These are phyloP conservation scores for Castanea mollissima DNA, from an alignment of 306 rosid species.

Conservation along the genomic window DNA sequence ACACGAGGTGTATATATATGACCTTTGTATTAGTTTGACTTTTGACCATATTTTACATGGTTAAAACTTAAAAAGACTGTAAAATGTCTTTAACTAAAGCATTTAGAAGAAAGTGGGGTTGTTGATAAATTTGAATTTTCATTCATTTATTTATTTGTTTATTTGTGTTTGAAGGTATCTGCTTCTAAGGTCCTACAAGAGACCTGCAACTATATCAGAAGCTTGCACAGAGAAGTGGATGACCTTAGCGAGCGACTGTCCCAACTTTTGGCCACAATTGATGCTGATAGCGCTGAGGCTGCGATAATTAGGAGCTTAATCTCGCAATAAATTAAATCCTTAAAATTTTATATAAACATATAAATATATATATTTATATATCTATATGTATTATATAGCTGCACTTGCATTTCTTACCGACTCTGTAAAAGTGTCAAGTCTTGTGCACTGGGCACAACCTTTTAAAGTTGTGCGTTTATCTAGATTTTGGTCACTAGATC, in stretches of 20 bases:
- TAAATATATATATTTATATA: neutral
- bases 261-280: conserved; percentile 85
- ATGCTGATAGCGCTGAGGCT: conserved; percentile 91
- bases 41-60: too few relatives aligned
- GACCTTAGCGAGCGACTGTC: conserved; percentile 86
- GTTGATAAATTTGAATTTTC: conserved; percentile 3
- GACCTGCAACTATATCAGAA: conserved; percentile 94
- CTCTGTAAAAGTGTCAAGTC: too few relatives aligned
- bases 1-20: neutral
- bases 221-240: conserved; percentile 84
- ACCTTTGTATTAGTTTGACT: too few relatives aligned
- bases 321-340: conserved; percentile 43
- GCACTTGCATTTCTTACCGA: too few relatives aligned
- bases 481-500: conserved; percentile 20
- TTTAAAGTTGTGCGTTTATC: conserved; percentile 23
- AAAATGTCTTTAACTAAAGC: too few relatives aligned
- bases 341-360: neutral
- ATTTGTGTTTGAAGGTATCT: conserved; percentile 57
- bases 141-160: conserved; percentile 5
- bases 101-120: conserved; percentile 6
- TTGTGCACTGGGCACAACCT: too few relatives aligned
- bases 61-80: too few relatives aligned
- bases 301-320: conserved; percentile 89
- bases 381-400: too few relatives aligned
- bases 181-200: conserved; percentile 99